A percentile compares a stretch with the other conserved stretches of the same genome.
These are phyloP conservation scores for Microdochium nivale DNA, from an alignment of 2,329 filamentous ascomycete genomes.

Conservation along the genomic window DNA sequence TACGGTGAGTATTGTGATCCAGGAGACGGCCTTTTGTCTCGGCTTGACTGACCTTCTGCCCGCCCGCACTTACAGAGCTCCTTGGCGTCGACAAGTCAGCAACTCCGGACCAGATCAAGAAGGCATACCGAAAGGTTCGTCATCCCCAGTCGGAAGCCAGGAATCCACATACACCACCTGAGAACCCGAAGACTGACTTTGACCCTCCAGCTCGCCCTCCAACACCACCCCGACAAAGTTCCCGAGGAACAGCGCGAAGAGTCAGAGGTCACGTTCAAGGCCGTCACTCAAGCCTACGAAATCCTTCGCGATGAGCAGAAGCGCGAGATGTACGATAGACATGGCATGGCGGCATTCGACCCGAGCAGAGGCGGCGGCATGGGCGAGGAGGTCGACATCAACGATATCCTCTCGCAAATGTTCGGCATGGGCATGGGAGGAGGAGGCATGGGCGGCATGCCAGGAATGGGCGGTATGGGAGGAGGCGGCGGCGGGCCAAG, in stretches of 20 bases:
- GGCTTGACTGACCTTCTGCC: constrained; percentile 2
- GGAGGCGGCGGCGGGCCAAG: constrained; percentile 39
- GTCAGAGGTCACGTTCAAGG: constrained; percentile 88
- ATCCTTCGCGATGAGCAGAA: constrained; percentile 96
- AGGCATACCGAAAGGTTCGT: constrained; percentile 84
- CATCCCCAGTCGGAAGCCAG: constrained; percentile 1
- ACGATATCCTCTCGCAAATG: constrained; percentile 91
- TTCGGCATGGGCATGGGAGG: constrained; percentile 61
- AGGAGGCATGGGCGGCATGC: constrained; percentile 13
- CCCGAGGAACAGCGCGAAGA: constrained; percentile 74
- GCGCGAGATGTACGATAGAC: constrained; percentile 80
- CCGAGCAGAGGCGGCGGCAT: constrained; percentile 56
- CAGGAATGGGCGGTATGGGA: constrained; percentile 27
- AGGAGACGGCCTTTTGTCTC: constrained; percentile 2
- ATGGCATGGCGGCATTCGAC: constrained; percentile 95
- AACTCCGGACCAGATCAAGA: constrained; percentile 77
- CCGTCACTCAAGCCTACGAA: constrained; percentile 89
- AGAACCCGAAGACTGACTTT: background rate
- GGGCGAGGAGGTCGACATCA: constrained; percentile 70
- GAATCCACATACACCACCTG: constrained; percentile 1
- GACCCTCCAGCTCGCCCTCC: constrained; percentile 61
- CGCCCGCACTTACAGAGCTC: constrained; percentile 47
- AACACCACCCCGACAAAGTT: constrained; percentile 93
- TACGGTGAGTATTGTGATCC: background rate
- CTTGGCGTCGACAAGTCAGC: constrained; percentile 67